Base-by-base conservation (phyloP, 1,284 basidiomycete genomes). In the Apiotrichum sp. region DNA sequence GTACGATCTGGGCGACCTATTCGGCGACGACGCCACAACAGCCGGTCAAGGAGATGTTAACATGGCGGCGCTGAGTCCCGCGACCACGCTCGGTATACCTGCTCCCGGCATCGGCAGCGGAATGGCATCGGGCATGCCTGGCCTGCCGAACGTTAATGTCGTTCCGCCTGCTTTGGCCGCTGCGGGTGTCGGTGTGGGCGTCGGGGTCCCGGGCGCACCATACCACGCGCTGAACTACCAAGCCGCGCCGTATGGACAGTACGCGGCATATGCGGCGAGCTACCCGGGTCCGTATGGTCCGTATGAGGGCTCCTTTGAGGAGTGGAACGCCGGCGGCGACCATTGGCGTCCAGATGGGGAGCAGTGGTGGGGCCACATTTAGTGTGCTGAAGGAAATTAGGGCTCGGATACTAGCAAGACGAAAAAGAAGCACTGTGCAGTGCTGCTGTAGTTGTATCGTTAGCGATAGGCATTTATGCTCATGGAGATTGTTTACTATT, bases 1-100 rank as follows among this genome's bases (percentile, higher is more conserved):
- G 65, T 57, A 59, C 51, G 64, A 68, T 52, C 61, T 59, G 31
- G 63, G 63, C 11, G 63, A 65, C 50, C 56, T 66, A 14, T 63
- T 66, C 31, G 63, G 62, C 36, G 63, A 63, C 46, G 40, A 50
- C 6, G 13, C 8, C 36, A 38, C 13, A 13, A 38, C 5, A 6
- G 36, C 7, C 16, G 35, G 4, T 16, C 22, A 22, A 22, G 22
- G 22, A 22, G 31, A 4, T 3, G 31, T 11, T 9, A 6, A 11
- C 43, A 7, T 29, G 16, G 4, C 16, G 13, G 16, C 6, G 29
- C 31, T 45, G 43, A 45, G 3, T 10, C 43, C 16, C 6, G 13
- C 8, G 8, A 38, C 36, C 8, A 38, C 7, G 7, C 36, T 38
- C 13, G 36, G 36, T 8, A 38, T 38, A 7, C 36, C 36, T 13